Conservation (phyloP, 2,329 filamentous ascomycete genomes). For the Neofusicoccum laricinum region DNA sequence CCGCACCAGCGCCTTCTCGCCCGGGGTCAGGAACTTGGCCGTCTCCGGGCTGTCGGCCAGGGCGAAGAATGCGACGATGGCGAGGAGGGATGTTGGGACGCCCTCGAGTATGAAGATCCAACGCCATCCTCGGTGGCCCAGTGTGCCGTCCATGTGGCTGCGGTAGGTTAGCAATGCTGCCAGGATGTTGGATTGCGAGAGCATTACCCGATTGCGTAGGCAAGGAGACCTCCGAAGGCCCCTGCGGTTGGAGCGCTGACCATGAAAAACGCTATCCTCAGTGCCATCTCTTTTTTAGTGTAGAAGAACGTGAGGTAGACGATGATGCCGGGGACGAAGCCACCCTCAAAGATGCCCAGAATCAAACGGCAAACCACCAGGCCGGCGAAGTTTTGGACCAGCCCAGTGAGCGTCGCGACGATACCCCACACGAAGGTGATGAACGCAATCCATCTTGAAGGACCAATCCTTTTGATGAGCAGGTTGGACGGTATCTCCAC, state of each 20-base stretch:
- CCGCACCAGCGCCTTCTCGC: conserved; percentile 59
- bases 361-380: conserved; percentile 68
- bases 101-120: conserved; percentile 68
- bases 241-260: conserved; percentile 69
- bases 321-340: conserved; percentile 66
- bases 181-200: neutral
- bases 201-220: conserved; percentile 50
- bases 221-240: conserved; percentile 68
- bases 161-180: conserved; percentile 39
- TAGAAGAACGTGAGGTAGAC: conserved; percentile 75
- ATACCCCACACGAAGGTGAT: conserved; percentile 61
- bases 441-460: conserved; percentile 54
- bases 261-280: conserved; percentile 72
- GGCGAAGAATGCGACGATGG: conserved; percentile 54
- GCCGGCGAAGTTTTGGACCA: conserved; percentile 63
- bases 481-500: conserved; percentile 46
- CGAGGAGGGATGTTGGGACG: conserved; percentile 54
- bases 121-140: conserved; percentile 66
- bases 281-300: conserved; percentile 67
- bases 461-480: conserved; percentile 45
- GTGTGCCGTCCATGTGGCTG: conserved; percentile 66
- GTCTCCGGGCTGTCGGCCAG: conserved; percentile 66
- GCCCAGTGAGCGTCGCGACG: conserved; percentile 66
- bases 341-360: conserved; percentile 67
- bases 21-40: conserved; percentile 57